Base-by-base conservation (phyloP, 2,329 filamentous ascomycete genomes). In the Monosporascus sp. region DNA sequence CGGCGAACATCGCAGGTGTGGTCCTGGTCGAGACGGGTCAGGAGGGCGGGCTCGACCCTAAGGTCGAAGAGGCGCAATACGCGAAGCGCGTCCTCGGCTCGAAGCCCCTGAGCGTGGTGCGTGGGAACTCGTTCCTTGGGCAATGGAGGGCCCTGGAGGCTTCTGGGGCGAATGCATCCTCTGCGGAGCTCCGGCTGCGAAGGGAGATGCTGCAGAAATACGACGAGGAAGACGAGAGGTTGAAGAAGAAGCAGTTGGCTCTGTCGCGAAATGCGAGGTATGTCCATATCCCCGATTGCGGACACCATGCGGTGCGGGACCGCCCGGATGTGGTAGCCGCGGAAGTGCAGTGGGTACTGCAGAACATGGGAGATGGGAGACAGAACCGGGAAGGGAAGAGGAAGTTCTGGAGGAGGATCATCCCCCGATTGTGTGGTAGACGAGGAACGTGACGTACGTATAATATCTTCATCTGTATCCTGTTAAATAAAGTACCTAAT, bases 11-110 rank as follows among this genome's bases (percentile, higher is more conserved):
- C 1, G 52, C 54, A 2, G 65, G 65, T 9, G 46, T 61, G 44
- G 64, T 66, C 37, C 60, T 67, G 5, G 64, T 60, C 2, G 65
- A 67, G 52, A 67, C 65, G 18, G 65, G 65, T 1, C 65, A 66
- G 45, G 65, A 66, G 56, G 62, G 63, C 48, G 62, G 63, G 15
- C 58, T 67, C 3, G 62, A 61, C 2, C 39, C 55, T 1, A 47
- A 38, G 27, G 25, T 61, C 2, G 63, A 63, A 46, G 50, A 58
- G 47, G 43, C 17, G 14, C 65, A 67, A 53, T 57, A 60, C 35
- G 41, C 52, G 38, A 31, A 45, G 5, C 35, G 52, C 20, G 47
- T 62, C 2, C 49, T 67, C 18, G 59, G 62, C 8, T 27, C 20
- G 4, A 55, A 58, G n/a, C 64, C 63, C 4, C 49, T 67, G 45